Percentiles rank a stretch among this genome's conserved stretches.
These are phyloP conservation scores for Erythrobasidium yunnanense DNA, from an alignment of 768 basidiomycete species.

Conservation along the genomic window DNA sequence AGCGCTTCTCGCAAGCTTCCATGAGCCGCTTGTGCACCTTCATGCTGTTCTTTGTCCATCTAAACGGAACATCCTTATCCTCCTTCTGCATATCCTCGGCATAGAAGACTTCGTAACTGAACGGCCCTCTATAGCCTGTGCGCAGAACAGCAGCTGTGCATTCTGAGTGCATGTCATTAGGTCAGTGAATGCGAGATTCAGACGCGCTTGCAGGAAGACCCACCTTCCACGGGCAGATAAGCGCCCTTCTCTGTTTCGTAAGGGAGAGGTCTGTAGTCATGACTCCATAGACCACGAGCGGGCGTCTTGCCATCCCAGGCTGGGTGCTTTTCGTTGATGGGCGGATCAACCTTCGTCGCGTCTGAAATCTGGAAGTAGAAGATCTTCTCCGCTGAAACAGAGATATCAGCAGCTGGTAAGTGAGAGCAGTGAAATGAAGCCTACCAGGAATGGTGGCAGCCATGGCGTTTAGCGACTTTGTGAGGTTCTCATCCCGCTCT, in stretches of 20 bases:
- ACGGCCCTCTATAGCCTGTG: constrained; percentile 33
- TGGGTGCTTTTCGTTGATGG: constrained; percentile 30
- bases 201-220: background rate
- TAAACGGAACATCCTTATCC: background rate
- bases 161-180: background rate
- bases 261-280: constrained; percentile 32
- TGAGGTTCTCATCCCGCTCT: constrained; percentile 27
- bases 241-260: constrained; percentile 26
- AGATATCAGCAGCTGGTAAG: background rate
- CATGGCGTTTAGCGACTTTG: constrained; percentile 28
- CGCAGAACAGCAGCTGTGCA: constrained; percentile 30
- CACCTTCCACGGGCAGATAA: constrained; percentile 32
- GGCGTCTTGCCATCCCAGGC: constrained; percentile 26
- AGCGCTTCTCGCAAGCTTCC: constrained; percentile 19
- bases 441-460: constrained; percentile 7
- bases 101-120: constrained; percentile 35
- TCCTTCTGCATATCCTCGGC: constrained; percentile 23
- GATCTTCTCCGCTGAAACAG: constrained; percentile 36
- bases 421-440: background rate
- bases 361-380: constrained; percentile 38
- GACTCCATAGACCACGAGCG: constrained; percentile 30
- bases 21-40: constrained; percentile 11
- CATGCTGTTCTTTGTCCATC: constrained; percentile 20
- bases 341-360: constrained; percentile 27
- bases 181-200: background rate